phyloP scores from a whole-genome alignment of 2,329 filamentous ascomycete species.

The Alternaria alternata region DNA sequence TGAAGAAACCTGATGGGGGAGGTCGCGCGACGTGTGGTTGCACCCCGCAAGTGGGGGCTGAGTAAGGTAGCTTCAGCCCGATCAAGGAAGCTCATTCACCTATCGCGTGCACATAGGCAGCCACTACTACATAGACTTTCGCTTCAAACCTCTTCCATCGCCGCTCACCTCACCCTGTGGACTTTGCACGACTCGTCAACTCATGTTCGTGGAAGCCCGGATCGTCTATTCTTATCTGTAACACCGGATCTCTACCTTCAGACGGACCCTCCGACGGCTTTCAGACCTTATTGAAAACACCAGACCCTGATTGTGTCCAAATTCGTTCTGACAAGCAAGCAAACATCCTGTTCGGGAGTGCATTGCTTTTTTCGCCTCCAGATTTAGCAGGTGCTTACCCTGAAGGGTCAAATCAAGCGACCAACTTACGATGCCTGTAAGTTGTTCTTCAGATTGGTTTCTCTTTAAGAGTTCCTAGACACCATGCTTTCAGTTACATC shows the following conservation, averaged over 20 bases:
- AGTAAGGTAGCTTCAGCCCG: constrained; percentile 15
- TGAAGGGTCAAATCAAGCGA: constrained; percentile 10
- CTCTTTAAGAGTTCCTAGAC: constrained; percentile 15
- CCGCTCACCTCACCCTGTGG: background rate
- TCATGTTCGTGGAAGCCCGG: background rate
- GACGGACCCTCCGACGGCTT: constrained; percentile 17
- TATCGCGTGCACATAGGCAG: constrained; percentile 14
- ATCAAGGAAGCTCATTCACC: constrained; percentile 33
- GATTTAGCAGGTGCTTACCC: constrained; percentile 18
- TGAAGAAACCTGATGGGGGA: constrained; percentile 3
- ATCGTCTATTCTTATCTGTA: constrained; percentile 29
- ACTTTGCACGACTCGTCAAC: constrained; percentile 1
- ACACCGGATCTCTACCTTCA: constrained; percentile 30
- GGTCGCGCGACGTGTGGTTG: constrained; percentile 10
- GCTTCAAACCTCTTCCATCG: background rate
- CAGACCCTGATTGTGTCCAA: constrained; percentile 10
- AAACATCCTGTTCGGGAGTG: constrained; percentile 6
- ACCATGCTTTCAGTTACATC: constrained; percentile 1
- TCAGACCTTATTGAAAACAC: constrained; percentile 26
- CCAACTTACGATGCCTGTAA: constrained; percentile 41
- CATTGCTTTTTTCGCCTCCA: constrained; percentile 19
- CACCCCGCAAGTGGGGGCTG: background rate
- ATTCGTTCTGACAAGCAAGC: constrained; percentile 15
- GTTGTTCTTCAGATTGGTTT: constrained; percentile 12
- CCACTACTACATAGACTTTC: background rate